Conservation (phyloP, 2,329 filamentous ascomycete genomes). For the Ilyonectria robusta region DNA sequence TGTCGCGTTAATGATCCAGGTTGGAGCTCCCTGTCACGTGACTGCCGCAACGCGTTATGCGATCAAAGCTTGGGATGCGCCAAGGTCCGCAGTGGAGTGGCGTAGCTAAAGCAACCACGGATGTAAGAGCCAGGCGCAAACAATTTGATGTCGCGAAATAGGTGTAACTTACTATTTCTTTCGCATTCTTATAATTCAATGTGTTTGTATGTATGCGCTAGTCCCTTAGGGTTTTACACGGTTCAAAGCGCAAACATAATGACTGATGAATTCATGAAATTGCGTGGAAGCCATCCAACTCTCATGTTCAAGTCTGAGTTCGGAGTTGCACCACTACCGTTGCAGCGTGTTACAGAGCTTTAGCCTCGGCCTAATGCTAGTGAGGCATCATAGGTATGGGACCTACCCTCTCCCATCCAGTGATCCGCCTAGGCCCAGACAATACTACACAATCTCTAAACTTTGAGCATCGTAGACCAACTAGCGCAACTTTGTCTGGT, state of each 20-base stretch:
- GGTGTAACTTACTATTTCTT: background rate
- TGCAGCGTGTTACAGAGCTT: too few relatives aligned
- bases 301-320: background rate
- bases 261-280: background rate
- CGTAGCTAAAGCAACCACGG: background rate
- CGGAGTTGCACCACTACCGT: background rate
- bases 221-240: background rate
- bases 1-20: slow-evolving; percentile 59
- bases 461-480: background rate
- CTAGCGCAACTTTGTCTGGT: too few relatives aligned
- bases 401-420: background rate
- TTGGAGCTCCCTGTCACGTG: slow-evolving; percentile 53
- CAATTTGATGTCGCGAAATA: background rate
- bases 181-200: background rate
- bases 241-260: background rate
- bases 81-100: background rate
- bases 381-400: background rate
- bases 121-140: background rate
- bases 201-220: background rate
- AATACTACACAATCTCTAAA: background rate
- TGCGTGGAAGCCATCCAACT: background rate
- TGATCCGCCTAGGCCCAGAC: background rate
- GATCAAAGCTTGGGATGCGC: slow-evolving; percentile 39
- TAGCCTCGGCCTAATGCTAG: background rate
- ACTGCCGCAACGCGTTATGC: slow-evolving; percentile 47